phyloP scores from a whole-genome alignment of 495 filamentous ascomycete genomes.

The Neurospora sp. region DNA sequence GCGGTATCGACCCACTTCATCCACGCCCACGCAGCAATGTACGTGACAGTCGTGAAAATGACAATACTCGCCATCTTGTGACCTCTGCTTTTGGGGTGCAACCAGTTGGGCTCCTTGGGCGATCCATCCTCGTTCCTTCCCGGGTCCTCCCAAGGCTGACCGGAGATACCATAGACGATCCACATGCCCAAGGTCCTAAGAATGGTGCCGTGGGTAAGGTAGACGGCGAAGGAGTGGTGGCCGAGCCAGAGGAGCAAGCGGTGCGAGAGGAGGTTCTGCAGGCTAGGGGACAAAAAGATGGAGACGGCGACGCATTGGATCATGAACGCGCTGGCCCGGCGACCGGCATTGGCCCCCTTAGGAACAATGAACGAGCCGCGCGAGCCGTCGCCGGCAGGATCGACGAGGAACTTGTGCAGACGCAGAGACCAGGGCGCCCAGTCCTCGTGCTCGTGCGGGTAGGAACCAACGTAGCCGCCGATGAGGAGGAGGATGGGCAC shows the following conservation, averaged over 20 bases:
- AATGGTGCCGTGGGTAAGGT: slow-evolving; percentile 55
- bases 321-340: slow-evolving; percentile 42
- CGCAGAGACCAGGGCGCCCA: slow-evolving; percentile 47
- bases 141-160: slow-evolving; percentile 33
- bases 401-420: slow-evolving; percentile 26
- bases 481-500: slow-evolving; percentile 32
- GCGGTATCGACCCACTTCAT: slow-evolving; percentile 54
- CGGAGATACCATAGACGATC: slow-evolving; percentile 51
- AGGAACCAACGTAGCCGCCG: slow-evolving; percentile 48
- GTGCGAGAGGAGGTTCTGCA: slow-evolving; percentile 46
- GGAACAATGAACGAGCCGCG: slow-evolving; percentile 46
- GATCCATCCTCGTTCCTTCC: slow-evolving; percentile 23
- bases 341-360: slow-evolving; percentile 39
- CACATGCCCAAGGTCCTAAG: slow-evolving; percentile 39
- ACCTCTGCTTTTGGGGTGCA: slow-evolving; percentile 30
- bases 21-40: slow-evolving; percentile 50
- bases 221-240: slow-evolving; percentile 58
- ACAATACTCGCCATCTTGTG: slow-evolving; percentile 18
- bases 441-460: slow-evolving; percentile 49
- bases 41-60: slow-evolving; percentile 39
- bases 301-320: slow-evolving; percentile 43
- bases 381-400: slow-evolving; percentile 13
- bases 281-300: slow-evolving; percentile 45
- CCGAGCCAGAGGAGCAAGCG: slow-evolving; percentile 53
- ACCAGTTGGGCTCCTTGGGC: slow-evolving; percentile 13